Conservation (phyloP, 2,329 filamentous ascomycete species). For the Massarina eburnea region DNA sequence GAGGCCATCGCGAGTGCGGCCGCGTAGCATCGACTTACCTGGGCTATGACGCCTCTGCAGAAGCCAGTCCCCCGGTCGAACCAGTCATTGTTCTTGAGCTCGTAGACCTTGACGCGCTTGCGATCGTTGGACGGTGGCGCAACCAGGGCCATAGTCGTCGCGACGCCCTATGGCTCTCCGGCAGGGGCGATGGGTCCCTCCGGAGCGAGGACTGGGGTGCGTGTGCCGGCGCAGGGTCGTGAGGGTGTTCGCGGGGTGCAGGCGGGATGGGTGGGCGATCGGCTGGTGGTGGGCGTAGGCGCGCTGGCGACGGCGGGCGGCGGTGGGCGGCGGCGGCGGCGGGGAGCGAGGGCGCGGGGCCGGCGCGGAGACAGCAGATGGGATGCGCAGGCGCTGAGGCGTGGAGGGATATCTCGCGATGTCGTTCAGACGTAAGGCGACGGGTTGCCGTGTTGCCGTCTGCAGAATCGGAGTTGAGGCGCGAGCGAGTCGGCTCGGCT, state of each 20-base stretch:
- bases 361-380: neutral
- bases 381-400: neutral
- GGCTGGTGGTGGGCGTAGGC: conserved; percentile 11
- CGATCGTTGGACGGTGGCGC: conserved; percentile 52
- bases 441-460: neutral
- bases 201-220: conserved; percentile 26
- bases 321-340: neutral
- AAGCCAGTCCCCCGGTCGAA: conserved; percentile 97
- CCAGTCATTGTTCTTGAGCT: conserved; percentile 98
- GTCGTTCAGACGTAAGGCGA: neutral
- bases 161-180: conserved; percentile 33
- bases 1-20: conserved; percentile 3
- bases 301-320: conserved; percentile 5
- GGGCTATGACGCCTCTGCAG: conserved; percentile 75
- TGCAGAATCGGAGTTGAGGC: neutral
- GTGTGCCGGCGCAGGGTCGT: conserved; percentile 22
- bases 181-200: conserved; percentile 37
- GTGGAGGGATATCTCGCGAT: neutral
- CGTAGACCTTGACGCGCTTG: conserved; percentile 93
- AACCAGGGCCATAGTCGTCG: conserved; percentile 43
- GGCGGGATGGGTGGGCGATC: conserved; percentile 14
- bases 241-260: conserved; percentile 13
- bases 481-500: neutral
- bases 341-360: neutral
- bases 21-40: conserved; percentile 57